Evolutionary conservation across 2,329 filamentous ascomycete genomes (phyloP).

Genomic region (Aphanoascus verrucosus): DNA sequence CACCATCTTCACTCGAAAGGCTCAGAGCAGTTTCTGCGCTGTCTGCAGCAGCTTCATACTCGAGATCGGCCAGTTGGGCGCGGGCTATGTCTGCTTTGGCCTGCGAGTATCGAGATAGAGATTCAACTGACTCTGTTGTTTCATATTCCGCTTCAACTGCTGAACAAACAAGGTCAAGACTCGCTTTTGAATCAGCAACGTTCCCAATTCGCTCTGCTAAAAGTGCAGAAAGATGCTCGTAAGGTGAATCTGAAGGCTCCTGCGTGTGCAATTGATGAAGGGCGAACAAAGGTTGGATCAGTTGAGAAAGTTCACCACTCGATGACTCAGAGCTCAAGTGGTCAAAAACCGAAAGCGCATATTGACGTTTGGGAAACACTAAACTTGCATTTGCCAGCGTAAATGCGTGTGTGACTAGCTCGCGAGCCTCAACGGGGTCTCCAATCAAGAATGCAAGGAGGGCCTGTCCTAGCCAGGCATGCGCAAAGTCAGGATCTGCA

Average conservation of each 20-base stretch:
- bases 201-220: slow-evolving; percentile 73
- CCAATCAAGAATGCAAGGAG: slow-evolving; percentile 69
- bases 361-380: slow-evolving; percentile 63
- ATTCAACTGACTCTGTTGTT: slow-evolving; percentile 61
- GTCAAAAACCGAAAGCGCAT: slow-evolving; percentile 72
- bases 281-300: slow-evolving; percentile 81
- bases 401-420: slow-evolving; percentile 86
- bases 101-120: slow-evolving; percentile 66
- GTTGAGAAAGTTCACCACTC: slow-evolving; percentile 34
- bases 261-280: slow-evolving; percentile 70
- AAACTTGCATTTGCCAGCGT: slow-evolving; percentile 76
- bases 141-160: slow-evolving; percentile 74
- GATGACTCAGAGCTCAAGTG: slow-evolving; percentile 53
- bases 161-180: slow-evolving; percentile 56
- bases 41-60: slow-evolving; percentile 60
- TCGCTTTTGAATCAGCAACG: slow-evolving; percentile 50
- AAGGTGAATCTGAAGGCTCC: slow-evolving; percentile 57
- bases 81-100: slow-evolving; percentile 80
- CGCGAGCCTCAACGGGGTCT: slow-evolving; percentile 64
- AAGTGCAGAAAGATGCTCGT: slow-evolving; percentile 66
- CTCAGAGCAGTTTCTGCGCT: slow-evolving; percentile 72
- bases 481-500: slow-evolving; percentile 82
- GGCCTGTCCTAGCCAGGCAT: slow-evolving; percentile 90
- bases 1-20: slow-evolving; percentile 61
- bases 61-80: slow-evolving; percentile 60